Conservation (phyloP, 495 filamentous ascomycete species). For the Aspergillus panamensis region DNA sequence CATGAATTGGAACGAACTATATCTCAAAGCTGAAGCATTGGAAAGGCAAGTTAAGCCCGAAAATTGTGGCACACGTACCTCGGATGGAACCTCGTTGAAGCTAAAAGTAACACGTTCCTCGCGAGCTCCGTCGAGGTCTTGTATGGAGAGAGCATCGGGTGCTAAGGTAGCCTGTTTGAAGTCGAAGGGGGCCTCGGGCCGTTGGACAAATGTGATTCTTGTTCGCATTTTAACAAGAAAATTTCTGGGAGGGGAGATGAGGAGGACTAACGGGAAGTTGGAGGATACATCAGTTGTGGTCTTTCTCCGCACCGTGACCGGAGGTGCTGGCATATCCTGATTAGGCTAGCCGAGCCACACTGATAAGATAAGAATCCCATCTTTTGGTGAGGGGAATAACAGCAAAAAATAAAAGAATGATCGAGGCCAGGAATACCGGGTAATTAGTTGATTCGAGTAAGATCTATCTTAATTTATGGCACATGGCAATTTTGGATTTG, state of each 20-base stretch:
- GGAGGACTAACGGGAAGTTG: neutral
- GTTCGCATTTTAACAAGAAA: constrained; percentile 64
- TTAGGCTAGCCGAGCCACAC: neutral
- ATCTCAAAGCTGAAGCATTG: neutral
- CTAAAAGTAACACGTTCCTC: constrained; percentile 78
- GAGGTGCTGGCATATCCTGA: constrained; percentile 13
- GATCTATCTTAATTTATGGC: too few relatives aligned
- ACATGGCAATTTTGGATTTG: neutral
- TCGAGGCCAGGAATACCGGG: neutral
- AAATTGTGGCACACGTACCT: constrained; percentile 41
- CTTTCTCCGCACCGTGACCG: neutral
- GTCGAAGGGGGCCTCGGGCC: constrained; percentile 56
- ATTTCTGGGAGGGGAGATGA: neutral
- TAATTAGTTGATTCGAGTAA: too few relatives aligned
- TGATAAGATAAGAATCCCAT: constrained; percentile 22
- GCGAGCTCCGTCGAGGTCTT: constrained; percentile 57
- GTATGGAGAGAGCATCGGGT: constrained; percentile 46
- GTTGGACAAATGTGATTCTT: constrained; percentile 77
- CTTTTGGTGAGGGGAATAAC: constrained; percentile 23
- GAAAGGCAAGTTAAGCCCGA: neutral
- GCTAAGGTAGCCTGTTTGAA: constrained; percentile 55
- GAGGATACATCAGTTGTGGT: neutral
- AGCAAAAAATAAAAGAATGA: neutral
- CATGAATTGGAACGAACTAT: neutral
- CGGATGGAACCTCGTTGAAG: constrained; percentile 66